Conservation (phyloP, 441 rosid species). For the Biscutella auriculata region DNA sequence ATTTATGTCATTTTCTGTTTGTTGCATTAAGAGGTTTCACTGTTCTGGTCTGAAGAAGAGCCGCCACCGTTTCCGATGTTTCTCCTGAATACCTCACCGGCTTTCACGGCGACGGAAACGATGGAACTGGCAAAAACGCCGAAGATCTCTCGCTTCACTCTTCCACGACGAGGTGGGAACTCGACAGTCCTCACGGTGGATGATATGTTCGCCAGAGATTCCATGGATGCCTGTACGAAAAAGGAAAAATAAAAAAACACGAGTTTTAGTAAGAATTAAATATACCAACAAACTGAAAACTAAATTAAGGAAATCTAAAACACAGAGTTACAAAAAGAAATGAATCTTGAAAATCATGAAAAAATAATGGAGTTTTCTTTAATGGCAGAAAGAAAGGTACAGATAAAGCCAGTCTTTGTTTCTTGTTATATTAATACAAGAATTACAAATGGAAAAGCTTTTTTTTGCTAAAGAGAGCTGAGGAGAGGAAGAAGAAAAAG, state of each 20-base stretch:
- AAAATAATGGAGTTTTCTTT: neutral
- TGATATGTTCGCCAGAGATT: neutral
- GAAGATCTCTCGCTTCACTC: slow-evolving; percentile 33
- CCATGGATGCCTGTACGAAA: no score
- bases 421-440: slow-evolving; percentile 7
- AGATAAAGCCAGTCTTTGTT: slow-evolving; percentile 15
- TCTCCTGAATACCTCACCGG: slow-evolving; percentile 7
- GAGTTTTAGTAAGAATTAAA: neutral
- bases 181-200: slow-evolving; percentile 7
- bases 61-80: slow-evolving; percentile 4
- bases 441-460: neutral
- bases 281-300: neutral
- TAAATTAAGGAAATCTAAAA: neutral
- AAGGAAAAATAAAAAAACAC: no score
- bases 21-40: neutral
- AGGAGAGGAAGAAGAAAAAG: neutral
- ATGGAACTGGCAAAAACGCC: slow-evolving; percentile 16
- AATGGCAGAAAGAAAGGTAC: slow-evolving; percentile 20
- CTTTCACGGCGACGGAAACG: slow-evolving; percentile 7
- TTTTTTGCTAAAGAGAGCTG: neutral
- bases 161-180: slow-evolving; percentile 36
- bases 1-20: neutral
- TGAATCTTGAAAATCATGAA: neutral
- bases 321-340: no score
- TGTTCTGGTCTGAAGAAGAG: slow-evolving; percentile 19